phyloP scores from a whole-genome alignment of 108 stramenopile species.

The Nitzschia inconspicua region DNA sequence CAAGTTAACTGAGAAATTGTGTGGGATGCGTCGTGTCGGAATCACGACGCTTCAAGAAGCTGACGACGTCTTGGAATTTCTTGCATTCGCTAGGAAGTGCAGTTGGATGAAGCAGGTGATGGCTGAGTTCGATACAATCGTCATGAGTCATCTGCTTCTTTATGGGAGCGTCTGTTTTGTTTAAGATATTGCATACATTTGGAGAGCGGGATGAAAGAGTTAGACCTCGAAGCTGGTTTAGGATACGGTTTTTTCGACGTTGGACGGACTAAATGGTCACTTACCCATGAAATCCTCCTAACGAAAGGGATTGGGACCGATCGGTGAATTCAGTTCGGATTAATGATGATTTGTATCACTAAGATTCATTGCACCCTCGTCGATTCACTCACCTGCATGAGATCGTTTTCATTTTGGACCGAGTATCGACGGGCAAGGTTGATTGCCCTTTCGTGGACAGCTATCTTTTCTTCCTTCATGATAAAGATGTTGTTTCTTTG shows the following conservation, averaged over 20 bases:
- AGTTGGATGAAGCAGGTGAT: conserved; percentile 28
- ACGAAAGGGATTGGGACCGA: not conserved
- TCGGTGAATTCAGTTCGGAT: no score
- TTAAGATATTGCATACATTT: not conserved
- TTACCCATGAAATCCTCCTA: no score
- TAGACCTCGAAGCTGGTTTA: no score
- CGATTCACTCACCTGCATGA: conserved; percentile 40
- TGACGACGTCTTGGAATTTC: conserved; percentile 34
- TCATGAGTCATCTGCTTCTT: conserved; percentile 18
- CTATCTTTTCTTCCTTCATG: no score
- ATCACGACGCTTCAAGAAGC: conserved; percentile 29
- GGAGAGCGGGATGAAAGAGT: no score
- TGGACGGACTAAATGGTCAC: no score
- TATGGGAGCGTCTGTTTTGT: not conserved
- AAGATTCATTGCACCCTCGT: no score
- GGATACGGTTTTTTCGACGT: no score
- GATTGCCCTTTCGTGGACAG: conserved; percentile 32
- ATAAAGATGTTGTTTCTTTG: no score
- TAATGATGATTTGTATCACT: no score
- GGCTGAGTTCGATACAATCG: conserved; percentile 24
- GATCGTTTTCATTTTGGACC: conserved; percentile 50
- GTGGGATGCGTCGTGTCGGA: conserved; percentile 38
- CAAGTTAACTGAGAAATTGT: conserved; percentile 26
- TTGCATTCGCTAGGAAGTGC: conserved; percentile 34
- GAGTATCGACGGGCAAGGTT: conserved; percentile 48